Evolutionary conservation across 345 rosid genomes (phyloP), one percentile per base, ranked within the genome.

Genomic region (Corchorus olitorius): DNA sequence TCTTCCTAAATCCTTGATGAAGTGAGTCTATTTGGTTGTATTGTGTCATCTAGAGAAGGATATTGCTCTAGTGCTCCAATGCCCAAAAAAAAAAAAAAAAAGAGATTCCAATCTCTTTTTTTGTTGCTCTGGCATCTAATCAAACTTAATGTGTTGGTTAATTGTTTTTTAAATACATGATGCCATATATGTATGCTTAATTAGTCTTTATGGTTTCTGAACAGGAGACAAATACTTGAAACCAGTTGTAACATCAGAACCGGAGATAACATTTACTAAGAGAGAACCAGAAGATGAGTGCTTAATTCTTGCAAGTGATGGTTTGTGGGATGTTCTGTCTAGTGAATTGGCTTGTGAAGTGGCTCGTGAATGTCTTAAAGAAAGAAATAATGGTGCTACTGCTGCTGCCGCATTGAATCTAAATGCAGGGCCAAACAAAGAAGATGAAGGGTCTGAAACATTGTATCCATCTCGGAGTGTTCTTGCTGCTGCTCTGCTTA

Each of bases 301-400:
- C 75, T 78, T 94, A 72, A 88, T 94, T 41, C 77, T 89, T 37
- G 97, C 94, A 0, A 91, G 92, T 39, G 97, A 92, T 78, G 97
- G 94, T 22, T 76, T 94, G 70, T 92, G 98, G 97, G 97, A 94
- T 61, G 94, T 92, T 22, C 62, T 92, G 67, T 83, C 93, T 2
- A 85, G 75, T 11, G 90, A 92, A 34, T 41, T 90, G 89, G 96
- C 92, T 7, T 91, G 97, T 66, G 78, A 83, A 48, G 82, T 94
- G 65, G 88, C 94, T 67, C 72, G 75, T 8, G 81, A 86, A 52
- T 94, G 95, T 85, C 88, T 92, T 35, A 81, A 74, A 11, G 85
- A 84, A 35, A 73, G 76, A 27, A 60, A 77, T 45, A 64, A 72
- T 16, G 50, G 52, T 20, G 54, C 76, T 62, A 5, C 45, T 43